Conservation (phyloP, 768 basidiomycete species). For the Termitomyces eurrhizus region DNA sequence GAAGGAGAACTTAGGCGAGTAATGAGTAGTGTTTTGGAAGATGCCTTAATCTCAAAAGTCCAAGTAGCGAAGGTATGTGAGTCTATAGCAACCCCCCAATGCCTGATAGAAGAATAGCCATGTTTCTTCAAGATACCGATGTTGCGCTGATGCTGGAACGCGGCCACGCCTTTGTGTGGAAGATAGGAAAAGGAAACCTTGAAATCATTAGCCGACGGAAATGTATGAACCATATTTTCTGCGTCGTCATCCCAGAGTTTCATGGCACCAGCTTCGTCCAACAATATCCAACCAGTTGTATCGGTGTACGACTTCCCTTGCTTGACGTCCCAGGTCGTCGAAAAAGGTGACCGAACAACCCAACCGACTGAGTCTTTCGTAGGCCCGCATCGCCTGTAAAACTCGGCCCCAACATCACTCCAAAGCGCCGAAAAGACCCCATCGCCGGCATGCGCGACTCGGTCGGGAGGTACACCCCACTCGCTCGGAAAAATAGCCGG, state of each 20-base stretch:
- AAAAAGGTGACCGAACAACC: conserved; percentile 31
- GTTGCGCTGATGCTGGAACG: conserved; percentile 34
- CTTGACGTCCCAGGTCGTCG: conserved; percentile 37
- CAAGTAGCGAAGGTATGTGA: conserved; percentile 35
- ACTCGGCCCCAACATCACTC: conserved; percentile 46
- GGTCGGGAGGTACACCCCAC: conserved; percentile 44
- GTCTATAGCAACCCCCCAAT: conserved; percentile 28
- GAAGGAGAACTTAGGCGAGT: conserved; percentile 35
- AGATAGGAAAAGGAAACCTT: conserved; percentile 35
- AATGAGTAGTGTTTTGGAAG: conserved; percentile 34
- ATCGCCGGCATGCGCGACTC: conserved; percentile 29
- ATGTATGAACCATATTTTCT: conserved; percentile 21
- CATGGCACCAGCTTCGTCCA: conserved; percentile 32
- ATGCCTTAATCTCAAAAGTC: conserved; percentile 34
- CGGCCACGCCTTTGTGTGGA: conserved; percentile 44
- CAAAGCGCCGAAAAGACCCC: conserved; percentile 47
- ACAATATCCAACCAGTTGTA: conserved; percentile 26
- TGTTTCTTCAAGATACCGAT: conserved; percentile 20
- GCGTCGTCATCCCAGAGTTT: conserved; percentile 39
- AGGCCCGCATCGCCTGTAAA: conserved; percentile 42
- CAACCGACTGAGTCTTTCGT: conserved; percentile 35
- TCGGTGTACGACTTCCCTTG: not conserved
- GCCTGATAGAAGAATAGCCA: conserved; percentile 13
- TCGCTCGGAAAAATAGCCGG: conserved; percentile 26
- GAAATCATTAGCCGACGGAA: not conserved